phyloP scores from a whole-genome alignment of 345 rosid species.

The Boechera divaricarpa region DNA sequence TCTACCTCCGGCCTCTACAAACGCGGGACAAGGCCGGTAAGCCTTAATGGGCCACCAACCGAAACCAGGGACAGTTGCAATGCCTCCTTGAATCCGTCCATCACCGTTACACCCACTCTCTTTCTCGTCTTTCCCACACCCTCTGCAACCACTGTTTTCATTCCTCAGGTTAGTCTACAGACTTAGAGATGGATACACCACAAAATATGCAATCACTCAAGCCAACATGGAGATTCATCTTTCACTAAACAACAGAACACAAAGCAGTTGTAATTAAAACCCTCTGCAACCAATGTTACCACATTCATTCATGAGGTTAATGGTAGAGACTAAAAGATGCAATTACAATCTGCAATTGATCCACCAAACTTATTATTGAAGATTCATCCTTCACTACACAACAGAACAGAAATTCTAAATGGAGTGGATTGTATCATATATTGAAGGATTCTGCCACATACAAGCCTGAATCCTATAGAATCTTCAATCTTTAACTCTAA shows the following conservation, averaged over 20 bases:
- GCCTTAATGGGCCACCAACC: conserved; percentile 99
- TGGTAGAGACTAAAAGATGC: neutral
- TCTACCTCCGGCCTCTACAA: conserved; percentile 83
- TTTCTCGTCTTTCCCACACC: conserved; percentile 76
- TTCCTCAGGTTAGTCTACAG: conserved; percentile 6
- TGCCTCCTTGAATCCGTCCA: conserved; percentile 97
- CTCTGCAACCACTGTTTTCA: conserved; percentile 70
- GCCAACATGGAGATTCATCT: neutral
- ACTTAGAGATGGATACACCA: neutral
- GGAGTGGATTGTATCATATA: neutral
- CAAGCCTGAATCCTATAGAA: neutral
- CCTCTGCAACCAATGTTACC: neutral
- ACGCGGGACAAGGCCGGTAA: conserved; percentile 90
- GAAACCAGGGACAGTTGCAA: conserved; percentile 90
- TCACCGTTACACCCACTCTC: conserved; percentile 94
- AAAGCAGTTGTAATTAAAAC: neutral
- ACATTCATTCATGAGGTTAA: neutral
- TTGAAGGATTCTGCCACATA: too few species aligned
- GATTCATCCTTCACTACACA: neutral
- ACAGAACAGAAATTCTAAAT: neutral
- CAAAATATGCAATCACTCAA: neutral
- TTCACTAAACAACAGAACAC: neutral
- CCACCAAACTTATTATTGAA: neutral
- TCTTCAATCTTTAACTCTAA: neutral
- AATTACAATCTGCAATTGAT: neutral